Conservation (phyloP, 257 asterid genomes). For the Rhazya stricta region DNA sequence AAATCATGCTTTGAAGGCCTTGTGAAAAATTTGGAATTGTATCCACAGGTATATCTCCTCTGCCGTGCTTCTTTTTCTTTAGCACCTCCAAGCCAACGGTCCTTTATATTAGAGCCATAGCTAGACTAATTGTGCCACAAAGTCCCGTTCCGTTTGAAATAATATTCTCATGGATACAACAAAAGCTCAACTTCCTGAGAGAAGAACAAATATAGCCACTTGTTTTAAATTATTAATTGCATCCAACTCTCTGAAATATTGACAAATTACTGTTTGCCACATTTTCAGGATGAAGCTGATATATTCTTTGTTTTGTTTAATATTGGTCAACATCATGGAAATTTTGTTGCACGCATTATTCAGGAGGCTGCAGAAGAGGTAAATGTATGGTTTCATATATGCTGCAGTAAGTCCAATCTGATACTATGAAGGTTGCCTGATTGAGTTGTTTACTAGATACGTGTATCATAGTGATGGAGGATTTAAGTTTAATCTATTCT, state of each 20-base stretch:
- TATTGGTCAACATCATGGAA: conserved; percentile 67
- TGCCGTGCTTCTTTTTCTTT: conserved; percentile 15
- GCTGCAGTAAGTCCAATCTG: neutral
- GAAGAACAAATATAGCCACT: neutral
- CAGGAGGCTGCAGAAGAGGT: conserved; percentile 61
- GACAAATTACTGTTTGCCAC: neutral
- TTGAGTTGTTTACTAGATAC: too few relatives aligned
- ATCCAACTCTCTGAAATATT: neutral
- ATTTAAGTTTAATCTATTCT: neutral
- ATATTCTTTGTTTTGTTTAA: conserved; percentile 41
- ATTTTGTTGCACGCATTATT: conserved; percentile 46
- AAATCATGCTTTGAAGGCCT: conserved; percentile 52
- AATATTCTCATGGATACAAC: neutral
- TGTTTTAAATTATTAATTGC: neutral
- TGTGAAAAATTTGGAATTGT: conserved; percentile 57
- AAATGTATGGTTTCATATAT: conserved; percentile 17
- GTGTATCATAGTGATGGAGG: neutral
- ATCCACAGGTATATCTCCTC: conserved; percentile 62
- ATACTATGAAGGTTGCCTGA: neutral
- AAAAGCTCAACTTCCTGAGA: neutral
- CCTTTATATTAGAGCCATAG: neutral
- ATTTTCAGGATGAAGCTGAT: conserved; percentile 82
- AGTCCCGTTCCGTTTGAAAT: conserved; percentile 5
- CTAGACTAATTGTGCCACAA: neutral
- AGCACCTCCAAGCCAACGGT: neutral